These are phyloP conservation scores for Castanospermum australe DNA, from an alignment of 306 rosid species.

Conservation along the genomic window DNA sequence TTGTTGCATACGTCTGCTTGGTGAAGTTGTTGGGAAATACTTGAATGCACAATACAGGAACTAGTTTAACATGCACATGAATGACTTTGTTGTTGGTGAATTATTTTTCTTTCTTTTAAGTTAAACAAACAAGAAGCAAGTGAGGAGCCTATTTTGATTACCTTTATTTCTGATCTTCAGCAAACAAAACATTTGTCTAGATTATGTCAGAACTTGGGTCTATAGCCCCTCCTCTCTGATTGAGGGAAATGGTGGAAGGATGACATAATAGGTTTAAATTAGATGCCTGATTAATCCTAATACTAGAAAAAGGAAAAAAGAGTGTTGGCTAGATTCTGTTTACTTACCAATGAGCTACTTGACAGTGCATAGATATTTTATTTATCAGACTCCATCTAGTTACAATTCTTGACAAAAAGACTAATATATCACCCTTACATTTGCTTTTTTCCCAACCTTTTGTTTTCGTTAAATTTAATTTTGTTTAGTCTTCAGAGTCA, in stretches of 20 bases:
- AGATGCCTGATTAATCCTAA: neutral
- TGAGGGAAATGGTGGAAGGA: neutral
- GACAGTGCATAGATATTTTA: neutral
- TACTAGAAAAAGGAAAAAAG: neutral
- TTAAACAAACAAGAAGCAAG: neutral
- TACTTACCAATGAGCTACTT: neutral
- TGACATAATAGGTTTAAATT: neutral
- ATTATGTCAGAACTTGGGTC: neutral
- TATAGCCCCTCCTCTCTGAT: neutral
- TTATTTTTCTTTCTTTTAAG: neutral
- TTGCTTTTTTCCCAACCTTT: neutral
- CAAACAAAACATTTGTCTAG: neutral
- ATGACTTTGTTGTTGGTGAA: neutral
- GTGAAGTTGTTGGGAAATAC: neutral
- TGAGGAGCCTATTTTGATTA: neutral
- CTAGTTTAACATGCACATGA: neutral
- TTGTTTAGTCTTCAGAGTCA: neutral
- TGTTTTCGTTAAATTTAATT: neutral
- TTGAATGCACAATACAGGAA: neutral
- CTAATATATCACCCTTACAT: neutral
- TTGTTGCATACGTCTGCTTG: neutral
- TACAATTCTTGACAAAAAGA: neutral
- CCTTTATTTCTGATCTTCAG: neutral
- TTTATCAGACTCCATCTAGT: neutral
- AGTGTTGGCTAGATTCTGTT: neutral